Base-by-base conservation (phyloP, 2,329 filamentous ascomycete species). In the Paracoccidioides lutzii region DNA sequence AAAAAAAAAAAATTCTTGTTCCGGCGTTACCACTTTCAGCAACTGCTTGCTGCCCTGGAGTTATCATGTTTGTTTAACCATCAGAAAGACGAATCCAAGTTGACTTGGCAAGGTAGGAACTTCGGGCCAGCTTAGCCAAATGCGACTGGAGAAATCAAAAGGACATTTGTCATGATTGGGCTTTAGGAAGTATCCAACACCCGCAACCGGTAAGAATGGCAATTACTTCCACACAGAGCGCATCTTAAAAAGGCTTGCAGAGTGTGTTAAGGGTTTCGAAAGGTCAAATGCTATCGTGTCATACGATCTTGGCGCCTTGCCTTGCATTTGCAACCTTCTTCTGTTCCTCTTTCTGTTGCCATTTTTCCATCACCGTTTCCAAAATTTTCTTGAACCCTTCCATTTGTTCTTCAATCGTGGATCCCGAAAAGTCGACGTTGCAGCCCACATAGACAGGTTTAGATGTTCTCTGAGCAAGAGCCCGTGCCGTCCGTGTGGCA, bases 371-470 rank as follows among this genome's bases (percentile, higher is more conserved):
- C 12, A 90, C 79, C 49, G 87, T 81, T 57, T 86, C 80, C 37
- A 90, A 82, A 43, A 95, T 82, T 60, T 79, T 80, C 64, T 81
- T 82, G 63, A 96, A 84, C 0, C 86, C 88, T 66, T 91, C 89
- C 83, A 96, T 90, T 73, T 97, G 91, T 75, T 97, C 93, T 67
- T 96, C 90, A 5, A 91, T 82, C 0, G 83, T 87, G 22, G 89
- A 86, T 8, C 89, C 89, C 64, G 81, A 80, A 60, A 96, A 82
- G 61, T 84, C 88, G 64, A 94, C 82, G 38, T 90, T 95, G 67
- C 88, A 94, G 28, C 88, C 88, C 15, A 97, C 88, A 68, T 96
- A 97, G n/a, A 88, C 84, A 0, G 90, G 90, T 59, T 83, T 80
- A 37, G 78, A 75, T 33, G 84, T 80, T 62, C 81, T 85, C 54